Percentiles rank a stretch among this genome's conserved stretches.
These are phyloP conservation scores for Curvularia lunata DNA, from an alignment of 2,329 filamentous ascomycete species.

Conservation along the genomic window DNA sequence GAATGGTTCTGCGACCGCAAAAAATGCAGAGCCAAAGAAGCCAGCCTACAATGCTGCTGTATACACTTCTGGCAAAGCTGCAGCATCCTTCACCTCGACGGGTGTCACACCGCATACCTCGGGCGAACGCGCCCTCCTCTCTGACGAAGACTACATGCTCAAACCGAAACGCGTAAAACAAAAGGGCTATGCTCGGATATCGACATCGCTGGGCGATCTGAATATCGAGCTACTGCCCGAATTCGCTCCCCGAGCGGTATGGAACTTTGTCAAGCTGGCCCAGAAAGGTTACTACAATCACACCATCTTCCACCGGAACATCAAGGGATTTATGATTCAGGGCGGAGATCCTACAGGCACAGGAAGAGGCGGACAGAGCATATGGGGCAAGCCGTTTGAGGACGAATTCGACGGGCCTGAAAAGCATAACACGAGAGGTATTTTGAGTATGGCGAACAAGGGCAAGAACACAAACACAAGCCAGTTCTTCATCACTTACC, in stretches of 20 bases:
- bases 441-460: conserved; percentile 96
- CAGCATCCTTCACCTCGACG: conserved; percentile 93
- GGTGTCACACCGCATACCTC: conserved; percentile 92
- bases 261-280: conserved; percentile 91
- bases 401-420: conserved; percentile 92
- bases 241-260: conserved; percentile 88
- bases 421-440: conserved; percentile 80
- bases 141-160: conserved; percentile 96
- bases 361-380: conserved; percentile 84
- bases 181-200: conserved; percentile 89
- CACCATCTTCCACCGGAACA: conserved; percentile 89
- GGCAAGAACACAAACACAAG: conserved; percentile 96
- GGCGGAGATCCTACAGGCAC: conserved; percentile 94
- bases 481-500: conserved; percentile 95
- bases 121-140: conserved; percentile 81
- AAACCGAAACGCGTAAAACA: conserved; percentile 86
- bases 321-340: conserved; percentile 97
- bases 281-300: conserved; percentile 89
- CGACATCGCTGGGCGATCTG: conserved; percentile 82
- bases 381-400: conserved; percentile 93
- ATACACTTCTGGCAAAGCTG: conserved; percentile 88
- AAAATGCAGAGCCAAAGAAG: conserved; percentile 42
- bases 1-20: conserved; percentile 37
- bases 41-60: conserved; percentile 77
- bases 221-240: conserved; percentile 92